Conservation (phyloP, 495 filamentous ascomycete genomes). For the Talaromyces wortmannii region DNA sequence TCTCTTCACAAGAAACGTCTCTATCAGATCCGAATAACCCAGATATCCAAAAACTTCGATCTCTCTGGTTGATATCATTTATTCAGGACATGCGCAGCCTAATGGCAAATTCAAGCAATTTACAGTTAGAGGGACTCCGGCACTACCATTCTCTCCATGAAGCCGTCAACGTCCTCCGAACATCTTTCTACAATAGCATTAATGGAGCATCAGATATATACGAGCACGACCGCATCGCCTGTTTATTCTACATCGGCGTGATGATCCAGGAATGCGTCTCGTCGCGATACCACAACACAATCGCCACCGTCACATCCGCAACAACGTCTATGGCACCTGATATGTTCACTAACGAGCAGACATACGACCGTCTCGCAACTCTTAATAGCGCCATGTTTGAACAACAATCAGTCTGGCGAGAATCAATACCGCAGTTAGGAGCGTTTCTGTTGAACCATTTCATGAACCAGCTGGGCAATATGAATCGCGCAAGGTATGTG, state of each 20-base stretch:
- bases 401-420: constrained; percentile 6
- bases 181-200: constrained; percentile 4
- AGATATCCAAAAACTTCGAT: constrained; percentile 19
- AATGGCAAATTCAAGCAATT: constrained; percentile 11
- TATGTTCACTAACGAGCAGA: neutral
- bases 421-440: constrained; percentile 11
- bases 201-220: neutral
- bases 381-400: constrained; percentile 10
- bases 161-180: constrained; percentile 13
- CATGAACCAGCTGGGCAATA: constrained; percentile 1
- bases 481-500: constrained; percentile 13
- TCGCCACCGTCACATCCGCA: neutral
- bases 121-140: constrained; percentile 10
- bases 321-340: neutral
- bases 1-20: neutral
- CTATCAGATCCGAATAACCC: constrained; percentile 1
- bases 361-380: constrained; percentile 2
- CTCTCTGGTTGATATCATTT: constrained; percentile 24
- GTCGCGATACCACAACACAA: neutral
- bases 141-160: constrained; percentile 10
- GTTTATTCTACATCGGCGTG: constrained; percentile 17
- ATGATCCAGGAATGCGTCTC: constrained; percentile 21
- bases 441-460: constrained; percentile 11
- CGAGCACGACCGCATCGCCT: constrained; percentile 13
- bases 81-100: constrained; percentile 22